A percentile compares a stretch with the other conserved stretches of the same genome.
Evolutionary conservation across 225 moss, liverwort and hornwort species (phyloP).

Genomic region (Pseudoscleropodium purum): DNA sequence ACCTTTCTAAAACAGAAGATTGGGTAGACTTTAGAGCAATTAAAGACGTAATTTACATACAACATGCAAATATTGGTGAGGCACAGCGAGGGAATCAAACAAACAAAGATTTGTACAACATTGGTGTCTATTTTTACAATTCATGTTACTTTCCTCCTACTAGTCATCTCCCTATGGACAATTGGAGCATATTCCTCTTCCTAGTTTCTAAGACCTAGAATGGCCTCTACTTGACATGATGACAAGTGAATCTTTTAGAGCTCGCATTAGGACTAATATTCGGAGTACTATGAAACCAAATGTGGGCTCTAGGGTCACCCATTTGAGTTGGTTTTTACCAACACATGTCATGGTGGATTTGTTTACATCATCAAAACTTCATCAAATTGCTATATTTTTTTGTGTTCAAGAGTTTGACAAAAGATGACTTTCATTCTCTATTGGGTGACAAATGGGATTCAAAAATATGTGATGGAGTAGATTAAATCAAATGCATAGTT

Average conservation of each 20-base stretch:
- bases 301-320: background rate
- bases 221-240: background rate
- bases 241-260: background rate
- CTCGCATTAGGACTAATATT: background rate
- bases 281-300: accelerated
- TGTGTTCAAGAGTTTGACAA: background rate
- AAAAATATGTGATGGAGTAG: background rate
- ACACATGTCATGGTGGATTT: background rate
- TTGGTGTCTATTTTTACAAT: background rate
- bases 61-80: background rate
- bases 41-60: background rate
- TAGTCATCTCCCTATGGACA: background rate
- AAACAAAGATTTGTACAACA: background rate
- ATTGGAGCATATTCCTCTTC: background rate
- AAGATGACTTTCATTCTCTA: background rate
- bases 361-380: background rate
- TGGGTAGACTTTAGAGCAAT: background rate
- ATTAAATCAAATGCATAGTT: background rate
- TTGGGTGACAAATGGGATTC: background rate
- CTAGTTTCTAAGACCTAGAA: background rate
- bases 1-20: background rate
- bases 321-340: background rate
- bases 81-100: accelerated
- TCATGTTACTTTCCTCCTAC: background rate
- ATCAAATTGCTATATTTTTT: background rate